Percentiles rank a stretch among this genome's conserved stretches.
Evolutionary conservation across 2,329 filamentous ascomycete genomes (phyloP).

Genomic region (Arthrobotrys megalospora): DNA sequence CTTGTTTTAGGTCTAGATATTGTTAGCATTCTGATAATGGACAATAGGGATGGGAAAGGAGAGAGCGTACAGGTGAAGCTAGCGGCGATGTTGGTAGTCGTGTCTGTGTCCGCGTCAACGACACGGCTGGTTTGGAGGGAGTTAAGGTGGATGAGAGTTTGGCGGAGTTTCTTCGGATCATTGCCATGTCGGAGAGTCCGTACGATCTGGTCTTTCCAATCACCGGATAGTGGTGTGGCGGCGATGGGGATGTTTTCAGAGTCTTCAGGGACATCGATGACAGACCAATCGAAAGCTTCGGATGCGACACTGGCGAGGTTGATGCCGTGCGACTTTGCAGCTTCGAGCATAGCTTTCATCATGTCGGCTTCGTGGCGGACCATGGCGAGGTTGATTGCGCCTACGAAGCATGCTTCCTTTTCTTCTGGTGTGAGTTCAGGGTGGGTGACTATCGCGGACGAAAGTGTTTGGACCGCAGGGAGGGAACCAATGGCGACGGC

Average conservation of each 20-base stretch:
- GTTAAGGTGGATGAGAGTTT: conserved; percentile 35
- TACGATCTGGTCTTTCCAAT: conserved; percentile 45
- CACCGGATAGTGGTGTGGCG: conserved; percentile 38
- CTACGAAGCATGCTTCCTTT: conserved; percentile 41
- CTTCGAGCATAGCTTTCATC: conserved; percentile 46
- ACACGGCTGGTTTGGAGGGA: conserved; percentile 37
- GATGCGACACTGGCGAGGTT: conserved; percentile 44
- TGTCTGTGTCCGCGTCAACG: conserved; percentile 9
- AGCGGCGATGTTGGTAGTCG: conserved; percentile 4
- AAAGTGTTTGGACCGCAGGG: conserved; percentile 23
- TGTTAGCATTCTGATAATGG: neutral
- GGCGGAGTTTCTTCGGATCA: conserved; percentile 24
- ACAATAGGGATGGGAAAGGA: neutral
- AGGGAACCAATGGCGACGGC: conserved; percentile 35
- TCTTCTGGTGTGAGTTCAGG: conserved; percentile 1
- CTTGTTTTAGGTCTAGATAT: conserved; percentile 48
- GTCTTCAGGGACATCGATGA: conserved; percentile 40
- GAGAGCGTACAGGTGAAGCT: conserved; percentile 45
- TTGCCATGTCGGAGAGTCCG: conserved; percentile 36
- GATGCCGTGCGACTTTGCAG: conserved; percentile 32
- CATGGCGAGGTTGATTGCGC: conserved; percentile 49
- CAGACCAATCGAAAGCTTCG: conserved; percentile 53
- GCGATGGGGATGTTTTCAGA: conserved; percentile 49
- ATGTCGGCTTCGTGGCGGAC: conserved; percentile 50
- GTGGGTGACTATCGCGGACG: conserved; percentile 28